Conservation (phyloP, 176 grass and related monocot genomes). For the Oryza punctata region DNA sequence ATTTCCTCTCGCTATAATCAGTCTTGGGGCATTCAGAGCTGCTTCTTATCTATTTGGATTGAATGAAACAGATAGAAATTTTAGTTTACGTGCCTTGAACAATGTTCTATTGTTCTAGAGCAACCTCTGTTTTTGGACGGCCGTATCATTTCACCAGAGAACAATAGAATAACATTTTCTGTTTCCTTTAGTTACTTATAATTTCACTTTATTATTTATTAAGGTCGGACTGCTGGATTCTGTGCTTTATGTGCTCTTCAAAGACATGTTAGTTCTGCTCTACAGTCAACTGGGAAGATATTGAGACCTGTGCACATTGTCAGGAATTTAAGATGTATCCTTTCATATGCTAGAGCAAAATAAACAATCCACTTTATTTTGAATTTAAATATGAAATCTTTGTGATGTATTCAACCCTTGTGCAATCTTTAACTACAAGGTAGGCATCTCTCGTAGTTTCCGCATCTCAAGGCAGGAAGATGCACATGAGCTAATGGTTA, state of each 20-base stretch:
- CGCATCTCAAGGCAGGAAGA: conserved; percentile 77
- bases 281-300: conserved; percentile 85
- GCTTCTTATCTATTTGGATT: neutral
- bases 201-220: conserved; percentile 33
- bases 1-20: neutral
- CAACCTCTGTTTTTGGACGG: neutral
- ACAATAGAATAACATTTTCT: neutral
- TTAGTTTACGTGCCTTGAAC: neutral
- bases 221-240: conserved; percentile 66
- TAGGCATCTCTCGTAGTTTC: conserved; percentile 78
- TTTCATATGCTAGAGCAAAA: conserved; percentile 19
- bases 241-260: conserved; percentile 82
- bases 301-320: conserved; percentile 60
- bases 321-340: conserved; percentile 84
- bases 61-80: neutral
- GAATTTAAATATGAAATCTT: neutral
- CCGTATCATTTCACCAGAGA: conserved; percentile 8
- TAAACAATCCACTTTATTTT: conserved; percentile 11
- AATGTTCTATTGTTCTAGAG: neutral
- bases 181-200: neutral
- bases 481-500: conserved; percentile 89
- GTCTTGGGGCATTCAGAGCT: neutral
- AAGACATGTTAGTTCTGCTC: conserved; percentile 65
- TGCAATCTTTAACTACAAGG: conserved; percentile 44
- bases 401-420: neutral